Evolutionary conservation across 345 rosid species (phyloP).

Genomic region (Citrus maxima): DNA sequence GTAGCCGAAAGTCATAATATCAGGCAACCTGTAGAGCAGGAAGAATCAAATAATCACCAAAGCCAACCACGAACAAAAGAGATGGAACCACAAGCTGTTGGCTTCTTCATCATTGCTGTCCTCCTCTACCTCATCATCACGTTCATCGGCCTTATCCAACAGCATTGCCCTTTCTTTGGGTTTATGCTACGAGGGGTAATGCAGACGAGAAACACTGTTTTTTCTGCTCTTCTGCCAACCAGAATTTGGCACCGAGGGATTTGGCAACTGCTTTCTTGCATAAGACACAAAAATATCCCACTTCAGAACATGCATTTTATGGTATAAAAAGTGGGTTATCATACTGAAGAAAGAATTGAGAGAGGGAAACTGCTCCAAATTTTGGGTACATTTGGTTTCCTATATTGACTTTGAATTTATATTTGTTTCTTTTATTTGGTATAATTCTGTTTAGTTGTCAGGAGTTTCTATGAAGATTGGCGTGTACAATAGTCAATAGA

Average conservation of each 20-base stretch:
- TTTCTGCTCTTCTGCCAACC: constrained; percentile 23
- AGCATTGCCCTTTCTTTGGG: neutral
- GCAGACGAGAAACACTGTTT: constrained; percentile 1
- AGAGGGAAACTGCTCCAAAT: constrained; percentile 80
- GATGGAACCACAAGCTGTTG: no score
- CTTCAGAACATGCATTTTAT: constrained; percentile 96
- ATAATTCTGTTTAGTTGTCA: neutral
- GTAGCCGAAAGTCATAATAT: no score
- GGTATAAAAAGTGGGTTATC: constrained; percentile 61
- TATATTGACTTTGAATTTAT: neutral
- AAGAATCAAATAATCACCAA: no score
- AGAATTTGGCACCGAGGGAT: constrained; percentile 88
- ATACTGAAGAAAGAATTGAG: constrained; percentile 75
- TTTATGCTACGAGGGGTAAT: constrained; percentile 16
- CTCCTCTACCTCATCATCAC: no score
- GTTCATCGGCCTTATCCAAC: no score
- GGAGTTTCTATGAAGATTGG: no score
- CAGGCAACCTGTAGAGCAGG: no score
- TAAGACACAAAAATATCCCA: constrained; percentile 71
- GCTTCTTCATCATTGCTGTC: no score
- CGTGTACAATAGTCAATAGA: no score
- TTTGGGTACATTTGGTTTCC: constrained; percentile 61
- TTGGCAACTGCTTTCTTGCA: constrained; percentile 78
- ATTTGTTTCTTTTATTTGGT: constrained; percentile 4
- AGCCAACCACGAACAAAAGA: no score